A percentile compares a stretch with the other conserved stretches of the same genome.
phyloP scores from a whole-genome alignment of 257 asterid genomes.

The Mitragyna speciosa region DNA sequence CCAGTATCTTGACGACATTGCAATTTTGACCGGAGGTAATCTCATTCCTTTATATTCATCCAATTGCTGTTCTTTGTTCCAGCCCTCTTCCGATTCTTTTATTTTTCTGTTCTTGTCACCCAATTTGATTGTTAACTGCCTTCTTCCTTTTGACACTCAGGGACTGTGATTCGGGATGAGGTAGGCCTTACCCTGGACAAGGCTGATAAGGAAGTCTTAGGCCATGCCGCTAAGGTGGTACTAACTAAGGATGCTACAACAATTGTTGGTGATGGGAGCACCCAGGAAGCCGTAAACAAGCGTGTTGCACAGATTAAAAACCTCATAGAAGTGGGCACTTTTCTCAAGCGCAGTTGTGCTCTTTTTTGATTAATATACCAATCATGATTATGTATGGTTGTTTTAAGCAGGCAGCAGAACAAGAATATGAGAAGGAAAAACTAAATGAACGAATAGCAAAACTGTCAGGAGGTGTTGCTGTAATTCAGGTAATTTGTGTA shows the following conservation, averaged over 20 bases:
- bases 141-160: conserved; percentile 37
- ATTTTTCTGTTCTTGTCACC: not conserved
- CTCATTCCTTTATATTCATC: conserved; percentile 2
- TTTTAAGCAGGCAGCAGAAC: conserved; percentile 70
- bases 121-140: not conserved
- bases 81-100: not conserved
- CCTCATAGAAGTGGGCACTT: conserved; percentile 68
- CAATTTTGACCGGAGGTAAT: conserved; percentile 88
- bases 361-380: not conserved
- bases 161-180: conserved; percentile 94
- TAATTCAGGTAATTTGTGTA: conserved; percentile 68
- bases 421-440: conserved; percentile 89
- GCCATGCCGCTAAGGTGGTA: conserved; percentile 95
- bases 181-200: conserved; percentile 80
- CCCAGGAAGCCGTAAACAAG: conserved; percentile 79
- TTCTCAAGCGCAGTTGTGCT: not conserved
- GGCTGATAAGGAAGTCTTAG: conserved; percentile 87
- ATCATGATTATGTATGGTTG: not conserved
- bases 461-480: conserved; percentile 97
- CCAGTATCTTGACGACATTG: conserved; percentile 97
- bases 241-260: conserved; percentile 87
- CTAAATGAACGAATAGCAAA: conserved; percentile 90
- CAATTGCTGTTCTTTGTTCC: not conserved
- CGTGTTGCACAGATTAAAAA: conserved; percentile 84
- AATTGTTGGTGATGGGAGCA: conserved; percentile 96